phyloP scores from a whole-genome alignment of 169 alveolate species.

The Plasmodium blacklocki region DNA sequence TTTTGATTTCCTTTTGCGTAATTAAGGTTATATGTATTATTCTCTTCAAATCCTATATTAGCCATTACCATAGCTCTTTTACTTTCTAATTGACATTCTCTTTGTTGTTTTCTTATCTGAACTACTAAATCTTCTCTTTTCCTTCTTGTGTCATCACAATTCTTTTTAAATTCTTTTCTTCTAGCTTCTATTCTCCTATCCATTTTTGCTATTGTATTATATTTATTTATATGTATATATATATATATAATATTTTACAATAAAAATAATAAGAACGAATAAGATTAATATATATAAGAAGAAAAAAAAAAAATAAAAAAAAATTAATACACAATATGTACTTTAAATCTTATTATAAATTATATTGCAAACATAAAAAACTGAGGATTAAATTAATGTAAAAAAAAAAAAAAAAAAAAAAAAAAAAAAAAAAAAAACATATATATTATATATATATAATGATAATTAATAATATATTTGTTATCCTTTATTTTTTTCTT shows the following conservation, averaged over 20 bases:
- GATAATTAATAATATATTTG: too few relatives aligned
- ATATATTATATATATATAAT: too few relatives aligned
- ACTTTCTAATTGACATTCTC: constrained; percentile 90
- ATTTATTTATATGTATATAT: neutral
- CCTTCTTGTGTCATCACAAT: constrained; percentile 92
- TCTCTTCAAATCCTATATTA: constrained; percentile 67
- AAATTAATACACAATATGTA: too few relatives aligned
- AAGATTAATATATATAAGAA: constrained; percentile 5
- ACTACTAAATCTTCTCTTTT: constrained; percentile 93
- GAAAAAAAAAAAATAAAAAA: too few relatives aligned
- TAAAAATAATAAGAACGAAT: neutral
- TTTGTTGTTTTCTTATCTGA: constrained; percentile 92
- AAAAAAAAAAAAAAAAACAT: too few relatives aligned
- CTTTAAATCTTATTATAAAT: too few relatives aligned
- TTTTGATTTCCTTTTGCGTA: constrained; percentile 75
- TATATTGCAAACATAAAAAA: too few relatives aligned
- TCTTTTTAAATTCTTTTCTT: constrained; percentile 88
- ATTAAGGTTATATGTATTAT: constrained; percentile 43
- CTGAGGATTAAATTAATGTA: too few relatives aligned
- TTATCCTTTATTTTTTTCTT: too few relatives aligned
- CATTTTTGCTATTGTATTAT: constrained; percentile 27
- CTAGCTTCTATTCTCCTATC: constrained; percentile 76
- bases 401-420: too few relatives aligned
- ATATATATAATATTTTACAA: neutral
- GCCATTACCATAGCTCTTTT: constrained; percentile 84